A percentile compares a stretch with the other conserved stretches of the same genome.
Evolutionary conservation across 495 filamentous ascomycete genomes (phyloP).

Genomic region (Talaromyces thailandensis): DNA sequence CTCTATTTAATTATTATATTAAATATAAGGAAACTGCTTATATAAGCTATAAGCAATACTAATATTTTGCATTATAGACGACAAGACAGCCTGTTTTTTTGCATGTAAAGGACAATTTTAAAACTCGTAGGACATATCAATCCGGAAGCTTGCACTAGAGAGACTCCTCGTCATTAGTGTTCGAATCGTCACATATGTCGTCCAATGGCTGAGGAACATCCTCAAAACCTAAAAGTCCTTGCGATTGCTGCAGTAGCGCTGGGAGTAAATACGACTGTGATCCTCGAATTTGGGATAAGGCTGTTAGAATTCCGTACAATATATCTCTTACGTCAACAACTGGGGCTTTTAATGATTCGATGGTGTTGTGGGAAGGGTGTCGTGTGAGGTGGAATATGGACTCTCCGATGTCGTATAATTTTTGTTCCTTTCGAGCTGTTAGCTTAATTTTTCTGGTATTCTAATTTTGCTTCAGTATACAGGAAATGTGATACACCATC

Average conservation of each 20-base stretch:
- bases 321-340: neutral
- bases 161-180: neutral
- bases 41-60: too few species aligned
- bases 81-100: too few species aligned
- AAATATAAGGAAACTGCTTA: too few species aligned
- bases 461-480: neutral
- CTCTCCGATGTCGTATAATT: constrained; percentile 4
- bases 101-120: too few species aligned
- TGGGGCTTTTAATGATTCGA: neutral
- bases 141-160: too few species aligned
- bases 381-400: neutral
- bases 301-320: neutral
- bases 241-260: neutral
- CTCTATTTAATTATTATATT: too few species aligned
- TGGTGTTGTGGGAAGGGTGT: neutral
- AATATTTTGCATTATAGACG: too few species aligned
- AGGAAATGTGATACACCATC: neutral
- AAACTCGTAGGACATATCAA: too few species aligned
- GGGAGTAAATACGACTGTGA: constrained; percentile 2
- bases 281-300: neutral
- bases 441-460: neutral
- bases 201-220: neutral
- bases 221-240: neutral
- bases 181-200: neutral
- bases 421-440: neutral